Conservation (phyloP, 2,329 filamentous ascomycete species). For the Chaetomiaceae sp. region DNA sequence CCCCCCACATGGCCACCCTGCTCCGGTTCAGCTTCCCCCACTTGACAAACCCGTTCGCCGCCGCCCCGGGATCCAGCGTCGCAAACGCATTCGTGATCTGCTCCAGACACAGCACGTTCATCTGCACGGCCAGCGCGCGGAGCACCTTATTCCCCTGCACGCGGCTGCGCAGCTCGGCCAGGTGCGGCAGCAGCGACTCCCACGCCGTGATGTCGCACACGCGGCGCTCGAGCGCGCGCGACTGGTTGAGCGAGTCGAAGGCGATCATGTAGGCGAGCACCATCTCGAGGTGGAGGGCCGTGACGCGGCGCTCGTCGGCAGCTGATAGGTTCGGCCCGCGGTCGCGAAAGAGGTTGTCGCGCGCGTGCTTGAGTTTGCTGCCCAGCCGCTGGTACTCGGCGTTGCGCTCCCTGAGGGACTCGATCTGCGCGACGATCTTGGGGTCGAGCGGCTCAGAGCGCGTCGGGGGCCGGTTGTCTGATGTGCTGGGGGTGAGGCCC, state of each 20-base stretch:
- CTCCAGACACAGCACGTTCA: conserved; percentile 43
- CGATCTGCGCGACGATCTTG: conserved; percentile 26
- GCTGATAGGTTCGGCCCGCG: conserved; percentile 27
- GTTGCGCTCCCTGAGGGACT: conserved; percentile 35
- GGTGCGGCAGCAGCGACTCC: conserved; percentile 43
- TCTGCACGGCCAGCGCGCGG: conserved; percentile 39
- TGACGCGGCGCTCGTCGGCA: conserved; percentile 39
- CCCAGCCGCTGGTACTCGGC: conserved; percentile 39
- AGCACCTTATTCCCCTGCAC: conserved; percentile 34
- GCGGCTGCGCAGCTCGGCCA: conserved; percentile 39
- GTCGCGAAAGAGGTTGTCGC: conserved; percentile 42
- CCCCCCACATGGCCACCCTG: conserved; percentile 30
- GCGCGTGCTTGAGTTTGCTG: conserved; percentile 50
- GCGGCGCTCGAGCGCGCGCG: conserved; percentile 41
- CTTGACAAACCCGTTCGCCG: conserved; percentile 18
- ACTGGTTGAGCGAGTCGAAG: conserved; percentile 47
- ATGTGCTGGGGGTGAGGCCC: conserved; percentile 39
- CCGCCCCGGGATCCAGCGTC: conserved; percentile 28
- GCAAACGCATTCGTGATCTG: conserved; percentile 39
- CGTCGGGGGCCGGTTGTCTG: conserved; percentile 37
- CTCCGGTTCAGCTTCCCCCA: conserved; percentile 31
- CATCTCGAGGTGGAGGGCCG: conserved; percentile 45
- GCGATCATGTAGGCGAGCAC: conserved; percentile 50
- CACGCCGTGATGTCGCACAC: conserved; percentile 39
- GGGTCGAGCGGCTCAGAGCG: conserved; percentile 33